Percentiles rank a stretch among this genome's conserved stretches.
These are phyloP conservation scores for Erysimum cheiranthoides DNA, from an alignment of 345 rosid genomes.

Conservation along the genomic window DNA sequence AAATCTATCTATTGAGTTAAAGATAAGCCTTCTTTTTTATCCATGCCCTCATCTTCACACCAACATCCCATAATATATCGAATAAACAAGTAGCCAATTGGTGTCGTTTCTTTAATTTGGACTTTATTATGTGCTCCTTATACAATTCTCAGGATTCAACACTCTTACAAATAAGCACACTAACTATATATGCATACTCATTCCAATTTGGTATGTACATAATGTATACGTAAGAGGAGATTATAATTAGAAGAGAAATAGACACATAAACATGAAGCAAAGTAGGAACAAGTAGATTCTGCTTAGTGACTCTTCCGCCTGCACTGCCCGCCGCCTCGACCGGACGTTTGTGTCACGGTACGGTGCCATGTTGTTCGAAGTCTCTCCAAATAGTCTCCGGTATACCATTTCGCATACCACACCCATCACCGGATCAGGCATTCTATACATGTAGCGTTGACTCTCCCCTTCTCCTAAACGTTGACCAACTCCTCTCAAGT, in stretches of 20 bases:
- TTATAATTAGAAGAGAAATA: constrained; percentile 71
- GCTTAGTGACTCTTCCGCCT: constrained; percentile 69
- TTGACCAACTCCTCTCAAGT: constrained; percentile 61
- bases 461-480: constrained; percentile 62
- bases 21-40: constrained; percentile 36
- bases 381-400: constrained; percentile 75
- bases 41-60: constrained; percentile 12
- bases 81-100: constrained; percentile 19
- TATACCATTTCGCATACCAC: constrained; percentile 82
- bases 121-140: constrained; percentile 23
- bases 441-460: constrained; percentile 48
- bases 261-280: constrained; percentile 82
- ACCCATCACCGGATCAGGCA: constrained; percentile 59
- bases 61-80: constrained; percentile 9
- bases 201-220: constrained; percentile 5
- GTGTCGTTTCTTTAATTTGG: constrained; percentile 32
- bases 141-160: constrained; percentile 7
- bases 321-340: constrained; percentile 74
- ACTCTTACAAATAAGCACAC: constrained; percentile 11
- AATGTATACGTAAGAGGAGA: neutral
- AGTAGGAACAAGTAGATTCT: constrained; percentile 82
- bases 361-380: constrained; percentile 56
- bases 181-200: constrained; percentile 2
- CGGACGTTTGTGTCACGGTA: constrained; percentile 57
- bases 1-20: constrained; percentile 20